phyloP scores from a whole-genome alignment of 306 rosid species.

The Quercus parvula region DNA sequence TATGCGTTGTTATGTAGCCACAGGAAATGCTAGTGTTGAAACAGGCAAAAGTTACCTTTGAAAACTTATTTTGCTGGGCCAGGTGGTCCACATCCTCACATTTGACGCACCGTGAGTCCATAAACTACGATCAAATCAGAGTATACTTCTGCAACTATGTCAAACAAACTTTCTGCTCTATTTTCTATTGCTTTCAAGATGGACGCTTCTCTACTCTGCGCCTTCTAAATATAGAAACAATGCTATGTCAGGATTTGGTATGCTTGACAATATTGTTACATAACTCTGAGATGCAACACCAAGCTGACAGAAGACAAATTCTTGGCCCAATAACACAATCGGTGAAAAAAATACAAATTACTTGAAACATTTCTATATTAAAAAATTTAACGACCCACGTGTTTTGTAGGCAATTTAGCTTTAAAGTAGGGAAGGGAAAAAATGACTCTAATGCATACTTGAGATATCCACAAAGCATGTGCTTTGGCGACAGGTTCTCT shows the following conservation, averaged over 20 bases:
- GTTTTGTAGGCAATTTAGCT: background rate
- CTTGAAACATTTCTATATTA: no score
- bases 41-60: slow-evolving; percentile 48
- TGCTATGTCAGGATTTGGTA: background rate
- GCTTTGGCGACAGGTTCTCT: slow-evolving; percentile 91
- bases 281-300: background rate
- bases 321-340: background rate
- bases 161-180: slow-evolving; percentile 73
- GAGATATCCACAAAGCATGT: slow-evolving; percentile 81
- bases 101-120: slow-evolving; percentile 68
- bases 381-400: no score
- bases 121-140: slow-evolving; percentile 51
- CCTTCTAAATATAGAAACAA: slow-evolving; percentile 53
- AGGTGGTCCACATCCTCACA: slow-evolving; percentile 78
- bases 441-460: slow-evolving; percentile 40
- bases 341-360: no score
- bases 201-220: slow-evolving; percentile 63
- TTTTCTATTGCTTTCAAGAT: slow-evolving; percentile 73
- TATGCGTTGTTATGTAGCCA: background rate
- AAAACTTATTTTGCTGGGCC: slow-evolving; percentile 60
- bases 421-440: background rate
- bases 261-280: background rate
- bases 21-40: background rate
- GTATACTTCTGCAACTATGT: slow-evolving; percentile 71
- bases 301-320: background rate